Evolutionary conservation across 176 grass and related monocot species (phyloP).

Genomic region (Metroxylon sagu): DNA sequence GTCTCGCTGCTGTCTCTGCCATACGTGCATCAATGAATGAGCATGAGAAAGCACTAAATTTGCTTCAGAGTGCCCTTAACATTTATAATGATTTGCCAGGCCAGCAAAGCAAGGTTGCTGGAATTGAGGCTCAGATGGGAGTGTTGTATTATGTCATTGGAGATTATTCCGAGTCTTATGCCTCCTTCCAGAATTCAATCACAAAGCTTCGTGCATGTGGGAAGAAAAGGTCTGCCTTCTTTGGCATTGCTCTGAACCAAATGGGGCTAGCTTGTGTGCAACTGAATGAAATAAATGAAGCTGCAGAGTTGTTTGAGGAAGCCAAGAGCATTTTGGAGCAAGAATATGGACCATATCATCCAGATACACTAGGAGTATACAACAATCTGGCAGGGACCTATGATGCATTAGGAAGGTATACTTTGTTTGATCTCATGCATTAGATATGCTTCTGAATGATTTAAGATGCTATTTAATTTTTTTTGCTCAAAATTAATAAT

Average conservation of each 20-base stretch:
- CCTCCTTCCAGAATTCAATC: constrained; percentile 18
- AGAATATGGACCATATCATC: constrained; percentile 25
- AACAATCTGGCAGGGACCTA: constrained; percentile 25
- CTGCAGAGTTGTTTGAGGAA: constrained; percentile 23
- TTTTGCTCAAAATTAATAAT: too few species aligned
- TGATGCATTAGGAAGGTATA: constrained; percentile 27
- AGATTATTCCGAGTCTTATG: constrained; percentile 19
- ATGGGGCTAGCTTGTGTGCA: constrained; percentile 24
- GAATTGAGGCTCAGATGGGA: constrained; percentile 26
- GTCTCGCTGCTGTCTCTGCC: constrained; percentile 20
- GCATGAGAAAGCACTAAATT: constrained; percentile 17
- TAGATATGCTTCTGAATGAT: not conserved
- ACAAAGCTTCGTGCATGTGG: constrained; percentile 17
- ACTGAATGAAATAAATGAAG: constrained; percentile 21
- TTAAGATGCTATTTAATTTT: not conserved
- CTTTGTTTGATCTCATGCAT: not conserved
- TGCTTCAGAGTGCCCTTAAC: constrained; percentile 20
- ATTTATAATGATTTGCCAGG: constrained; percentile 22
- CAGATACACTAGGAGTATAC: constrained; percentile 18
- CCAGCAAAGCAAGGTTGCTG: constrained; percentile 14
- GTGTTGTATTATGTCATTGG: constrained; percentile 16
- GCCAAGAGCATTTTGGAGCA: constrained; percentile 17
- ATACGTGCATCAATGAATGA: constrained; percentile 23
- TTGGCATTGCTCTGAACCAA: constrained; percentile 22
- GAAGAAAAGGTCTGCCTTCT: constrained; percentile 18